Evolutionary conservation across 352 stramenopile species (phyloP).

Genomic region (Phytophthora chlamydospora): DNA sequence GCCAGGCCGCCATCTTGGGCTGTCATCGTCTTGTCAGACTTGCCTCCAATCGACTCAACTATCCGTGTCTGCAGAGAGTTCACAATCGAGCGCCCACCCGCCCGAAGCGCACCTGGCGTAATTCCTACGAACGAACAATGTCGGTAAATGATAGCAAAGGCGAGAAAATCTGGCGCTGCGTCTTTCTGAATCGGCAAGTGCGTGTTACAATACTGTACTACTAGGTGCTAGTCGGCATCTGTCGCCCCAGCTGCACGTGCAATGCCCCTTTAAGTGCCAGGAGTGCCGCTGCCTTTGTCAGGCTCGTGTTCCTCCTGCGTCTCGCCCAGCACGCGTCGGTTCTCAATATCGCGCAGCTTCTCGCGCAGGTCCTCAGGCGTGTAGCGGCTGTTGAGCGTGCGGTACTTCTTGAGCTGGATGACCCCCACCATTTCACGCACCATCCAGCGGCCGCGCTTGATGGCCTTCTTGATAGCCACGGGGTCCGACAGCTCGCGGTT

Average conservation of each 20-base stretch:
- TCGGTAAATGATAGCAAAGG: conserved; percentile 4
- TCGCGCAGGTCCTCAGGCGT: conserved; percentile 78
- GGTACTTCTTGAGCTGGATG: conserved; percentile 98
- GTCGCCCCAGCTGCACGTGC: background rate
- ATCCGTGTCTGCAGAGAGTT: conserved; percentile 4
- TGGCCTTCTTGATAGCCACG: conserved; percentile 90
- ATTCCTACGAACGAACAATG: conserved; percentile 3
- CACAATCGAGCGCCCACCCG: background rate
- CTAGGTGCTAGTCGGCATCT: too few relatives aligned
- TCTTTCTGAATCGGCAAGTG: conserved; percentile 3
- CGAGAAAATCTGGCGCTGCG: conserved; percentile 6
- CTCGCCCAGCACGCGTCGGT: conserved; percentile 32
- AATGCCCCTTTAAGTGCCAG: conserved; percentile 8
- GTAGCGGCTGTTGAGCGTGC: conserved; percentile 94
- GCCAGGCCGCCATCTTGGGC: conserved; percentile 12
- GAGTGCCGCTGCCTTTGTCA: background rate
- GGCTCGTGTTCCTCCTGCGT: conserved; percentile 5
- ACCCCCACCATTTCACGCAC: conserved; percentile 96
- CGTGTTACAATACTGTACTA: conserved; percentile 6
- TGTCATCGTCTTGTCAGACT: conserved; percentile 1
- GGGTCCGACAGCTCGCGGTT: conserved; percentile 75
- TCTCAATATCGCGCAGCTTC: conserved; percentile 60
- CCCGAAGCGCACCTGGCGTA: background rate
- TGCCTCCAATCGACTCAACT: conserved; percentile 3
- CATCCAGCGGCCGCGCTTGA: conserved; percentile 93